These are phyloP conservation scores for Sporisorium graminicola DNA, from an alignment of 1,284 basidiomycete species.

Conservation along the genomic window DNA sequence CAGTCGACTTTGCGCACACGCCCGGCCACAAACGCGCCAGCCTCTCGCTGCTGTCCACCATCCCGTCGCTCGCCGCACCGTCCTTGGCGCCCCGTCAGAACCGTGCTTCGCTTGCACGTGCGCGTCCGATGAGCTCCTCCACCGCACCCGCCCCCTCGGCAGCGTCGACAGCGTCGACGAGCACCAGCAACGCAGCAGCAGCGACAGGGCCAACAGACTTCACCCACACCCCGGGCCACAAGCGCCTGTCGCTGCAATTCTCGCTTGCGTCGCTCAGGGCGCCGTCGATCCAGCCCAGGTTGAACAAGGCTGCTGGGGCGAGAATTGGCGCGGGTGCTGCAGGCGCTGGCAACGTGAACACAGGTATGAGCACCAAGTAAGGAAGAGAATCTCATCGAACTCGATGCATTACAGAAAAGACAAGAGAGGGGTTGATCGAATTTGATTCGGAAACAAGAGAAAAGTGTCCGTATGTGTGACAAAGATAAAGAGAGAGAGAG, in stretches of 20 bases:
- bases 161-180: too few relatives aligned
- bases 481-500: not conserved
- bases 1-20: constrained; percentile 39
- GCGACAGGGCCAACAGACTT: not conserved
- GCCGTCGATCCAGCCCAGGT: constrained; percentile 13
- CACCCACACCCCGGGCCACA: constrained; percentile 7
- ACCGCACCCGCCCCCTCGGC: too few relatives aligned
- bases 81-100: constrained; percentile 42
- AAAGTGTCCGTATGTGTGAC: not conserved
- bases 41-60: constrained; percentile 12
- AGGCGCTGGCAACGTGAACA: too few relatives aligned
- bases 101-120: constrained; percentile 29
- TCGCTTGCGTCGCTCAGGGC: constrained; percentile 6
- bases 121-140: not conserved
- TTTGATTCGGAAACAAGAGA: not conserved
- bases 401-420: too few relatives aligned
- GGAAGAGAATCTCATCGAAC: too few relatives aligned
- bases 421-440: too few relatives aligned
- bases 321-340: constrained; percentile 9
- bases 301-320: constrained; percentile 20
- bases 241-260: constrained; percentile 6
- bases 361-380: too few relatives aligned
- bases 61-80: constrained; percentile 48
- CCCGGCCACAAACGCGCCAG: constrained; percentile 56
- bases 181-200: not conserved